Evolutionary conservation across 495 filamentous ascomycete genomes (phyloP).

Genomic region (Pseudomonodictys pantanalensis): DNA sequence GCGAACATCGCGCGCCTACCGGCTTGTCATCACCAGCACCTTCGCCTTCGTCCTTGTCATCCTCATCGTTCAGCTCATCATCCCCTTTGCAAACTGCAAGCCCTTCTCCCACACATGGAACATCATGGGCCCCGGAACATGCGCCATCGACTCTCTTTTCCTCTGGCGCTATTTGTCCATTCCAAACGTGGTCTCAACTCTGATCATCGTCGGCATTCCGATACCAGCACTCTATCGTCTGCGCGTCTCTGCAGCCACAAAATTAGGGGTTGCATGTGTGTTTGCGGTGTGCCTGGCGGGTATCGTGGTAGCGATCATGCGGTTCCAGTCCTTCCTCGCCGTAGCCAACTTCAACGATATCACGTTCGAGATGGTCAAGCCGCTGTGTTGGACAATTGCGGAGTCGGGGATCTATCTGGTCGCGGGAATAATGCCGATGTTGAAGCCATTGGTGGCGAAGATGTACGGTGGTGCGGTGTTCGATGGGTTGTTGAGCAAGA

Average conservation of each 20-base stretch:
- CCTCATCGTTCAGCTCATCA: slow-evolving; percentile 9
- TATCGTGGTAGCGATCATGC: slow-evolving; percentile 15
- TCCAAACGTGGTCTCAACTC: slow-evolving; percentile 13
- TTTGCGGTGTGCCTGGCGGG: slow-evolving; percentile 7
- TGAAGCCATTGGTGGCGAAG: slow-evolving; percentile 13
- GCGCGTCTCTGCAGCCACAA: not conserved
- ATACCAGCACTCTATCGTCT: slow-evolving; percentile 10
- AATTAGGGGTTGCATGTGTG: slow-evolving; percentile 1
- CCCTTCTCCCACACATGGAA: slow-evolving; percentile 14
- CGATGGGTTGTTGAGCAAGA: slow-evolving; percentile 8
- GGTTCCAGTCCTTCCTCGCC: slow-evolving; percentile 8
- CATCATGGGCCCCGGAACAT: not conserved
- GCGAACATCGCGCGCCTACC: not conserved
- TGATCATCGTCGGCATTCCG: slow-evolving; percentile 16
- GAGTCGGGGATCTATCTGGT: slow-evolving; percentile 22
- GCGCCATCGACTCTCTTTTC: not conserved
- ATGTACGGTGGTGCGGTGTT: slow-evolving; percentile 5
- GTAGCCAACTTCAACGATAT: slow-evolving; percentile 16
- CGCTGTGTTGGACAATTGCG: slow-evolving; percentile 20
- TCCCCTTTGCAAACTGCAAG: slow-evolving; percentile 21
- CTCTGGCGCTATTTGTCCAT: slow-evolving; percentile 19
- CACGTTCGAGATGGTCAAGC: slow-evolving; percentile 7
- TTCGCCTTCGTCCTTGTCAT: slow-evolving; percentile 12
- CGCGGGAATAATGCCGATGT: slow-evolving; percentile 15
- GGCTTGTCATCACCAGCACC: slow-evolving; percentile 4